Percentiles rank a stretch among this genome's conserved stretches.
phyloP scores from a whole-genome alignment of 2,329 filamentous ascomycete species.

The Fusarium guadeloupense region DNA sequence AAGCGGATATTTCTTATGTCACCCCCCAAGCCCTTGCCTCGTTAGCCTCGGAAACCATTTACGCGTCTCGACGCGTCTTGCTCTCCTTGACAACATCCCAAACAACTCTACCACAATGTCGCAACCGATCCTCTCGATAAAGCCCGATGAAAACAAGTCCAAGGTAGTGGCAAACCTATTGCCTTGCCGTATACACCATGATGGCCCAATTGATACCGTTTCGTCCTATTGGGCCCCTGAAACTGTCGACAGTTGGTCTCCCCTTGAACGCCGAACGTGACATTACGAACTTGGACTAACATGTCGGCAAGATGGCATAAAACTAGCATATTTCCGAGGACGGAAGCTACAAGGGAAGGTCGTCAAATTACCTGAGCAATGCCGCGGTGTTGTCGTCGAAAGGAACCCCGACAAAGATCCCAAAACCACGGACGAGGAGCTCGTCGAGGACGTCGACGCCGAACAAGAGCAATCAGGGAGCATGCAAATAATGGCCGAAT shows the following conservation, averaged over 20 bases:
- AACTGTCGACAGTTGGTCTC: conserved; percentile 54
- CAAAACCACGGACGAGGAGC: conserved; percentile 50
- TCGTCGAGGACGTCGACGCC: conserved; percentile 54
- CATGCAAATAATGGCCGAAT: conserved; percentile 71
- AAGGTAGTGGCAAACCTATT: conserved; percentile 74
- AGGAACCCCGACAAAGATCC: conserved; percentile 50
- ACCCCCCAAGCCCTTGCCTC: too few species aligned
- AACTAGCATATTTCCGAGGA: conserved; percentile 78
- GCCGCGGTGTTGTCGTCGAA: conserved; percentile 69
- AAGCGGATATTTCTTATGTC: too few species aligned
- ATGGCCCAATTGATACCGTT: conserved; percentile 72
- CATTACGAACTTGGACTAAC: conserved; percentile 7
- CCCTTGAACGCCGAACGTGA: not conserved
- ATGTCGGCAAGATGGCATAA: conserved; percentile 55
- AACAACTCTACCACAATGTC: conserved; percentile 47
- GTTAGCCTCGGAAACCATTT: conserved; percentile 9
- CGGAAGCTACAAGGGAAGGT: conserved; percentile 77
- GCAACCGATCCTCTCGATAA: conserved; percentile 55
- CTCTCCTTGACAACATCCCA: not conserved
- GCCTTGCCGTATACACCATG: conserved; percentile 82
- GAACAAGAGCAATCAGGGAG: conserved; percentile 55
- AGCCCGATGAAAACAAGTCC: conserved; percentile 30
- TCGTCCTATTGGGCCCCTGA: conserved; percentile 76
- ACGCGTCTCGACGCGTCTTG: conserved; percentile 41
- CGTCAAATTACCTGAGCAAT: conserved; percentile 74